phyloP scores from a whole-genome alignment of 2,329 filamentous ascomycete genomes.

The Daldinia sp. region DNA sequence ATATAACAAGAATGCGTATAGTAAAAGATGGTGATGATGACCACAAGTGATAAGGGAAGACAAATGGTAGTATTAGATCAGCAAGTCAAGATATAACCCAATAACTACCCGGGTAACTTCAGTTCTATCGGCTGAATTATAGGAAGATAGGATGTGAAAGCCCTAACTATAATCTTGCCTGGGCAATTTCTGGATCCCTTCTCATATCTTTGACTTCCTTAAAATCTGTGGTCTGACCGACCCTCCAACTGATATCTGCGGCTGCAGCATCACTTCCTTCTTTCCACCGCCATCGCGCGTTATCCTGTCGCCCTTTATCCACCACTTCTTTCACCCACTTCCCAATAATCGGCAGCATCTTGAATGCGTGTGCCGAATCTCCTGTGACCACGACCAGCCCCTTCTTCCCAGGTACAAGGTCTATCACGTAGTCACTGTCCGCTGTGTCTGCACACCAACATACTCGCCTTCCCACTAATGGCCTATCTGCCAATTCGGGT shows the following conservation, averaged over 20 bases:
- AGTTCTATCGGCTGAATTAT: background rate
- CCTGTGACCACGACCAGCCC: conserved; percentile 65
- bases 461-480: conserved; percentile 66
- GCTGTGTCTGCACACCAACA: conserved; percentile 74
- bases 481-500: conserved; percentile 53
- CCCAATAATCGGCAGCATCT: conserved; percentile 72
- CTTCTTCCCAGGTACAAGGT: conserved; percentile 65
- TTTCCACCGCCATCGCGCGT: conserved; percentile 67
- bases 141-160: background rate
- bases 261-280: conserved; percentile 41
- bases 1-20: too few relatives aligned
- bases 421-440: conserved; percentile 71
- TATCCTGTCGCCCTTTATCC: conserved; percentile 57
- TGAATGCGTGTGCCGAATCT: conserved; percentile 72
- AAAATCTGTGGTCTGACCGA: conserved; percentile 50
- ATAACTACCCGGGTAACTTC: background rate
- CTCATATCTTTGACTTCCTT: conserved; percentile 37
- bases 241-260: conserved; percentile 54
- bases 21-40: too few relatives aligned
- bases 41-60: too few relatives aligned
- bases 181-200: conserved; percentile 15
- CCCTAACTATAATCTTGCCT: conserved; percentile 17
- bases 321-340: conserved; percentile 65
- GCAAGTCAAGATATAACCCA: background rate
- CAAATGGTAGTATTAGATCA: background rate